Evolutionary conservation across 2,329 filamentous ascomycete genomes (phyloP), one percentile per base, ranked within the genome.

Genomic region (Neofusicoccum umdonicola): DNA sequence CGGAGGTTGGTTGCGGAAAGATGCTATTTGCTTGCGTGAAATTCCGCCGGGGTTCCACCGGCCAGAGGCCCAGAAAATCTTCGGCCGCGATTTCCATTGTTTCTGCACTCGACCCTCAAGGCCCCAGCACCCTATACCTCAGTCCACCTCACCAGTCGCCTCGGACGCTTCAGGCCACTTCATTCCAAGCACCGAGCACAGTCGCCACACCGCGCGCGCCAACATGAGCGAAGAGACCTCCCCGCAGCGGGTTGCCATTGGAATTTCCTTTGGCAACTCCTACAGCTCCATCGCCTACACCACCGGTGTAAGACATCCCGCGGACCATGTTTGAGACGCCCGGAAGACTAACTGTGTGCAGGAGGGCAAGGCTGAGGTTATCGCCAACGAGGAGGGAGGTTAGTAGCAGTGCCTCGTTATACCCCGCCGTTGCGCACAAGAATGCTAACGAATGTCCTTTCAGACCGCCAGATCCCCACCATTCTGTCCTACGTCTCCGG

Each of bases 341-440:
- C 39, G 22, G 22, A 17, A 39, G 3, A 45, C 63, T 64, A 15
- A 64, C 45, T 13, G 6, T 27, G 13, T 17, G 35, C 68, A 86
- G 84, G 94, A 98, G 75, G 94, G 96, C 80, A 96, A 96, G 84
- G 90, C 93, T 69, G 92, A 97, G 78, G 94, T 99, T 69, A 98
- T 99, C 81, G 95, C 95, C 75, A 98, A 99, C 82, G 95, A 98
- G 83, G 95, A 98, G 76, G 95, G 95, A 84, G 92, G 92, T 93
- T 78, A 75, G 87, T 80, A 48, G 4, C 17, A 8, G 17, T 31
- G n/a, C 62, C 50, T 45, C 5, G 51, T 63, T 50, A 66, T 51
- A 57, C 42, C 65, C 52, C 37, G 41, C 62, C 56, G 64, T 51
- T 11, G 37, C 58, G 35, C 57, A 61, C 37, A 63, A 42, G 41